Percentiles rank a stretch among this genome's conserved stretches.
Conservation (phyloP, 2,329 filamentous ascomycete genomes). For the Sclerotinia minor region DNA sequence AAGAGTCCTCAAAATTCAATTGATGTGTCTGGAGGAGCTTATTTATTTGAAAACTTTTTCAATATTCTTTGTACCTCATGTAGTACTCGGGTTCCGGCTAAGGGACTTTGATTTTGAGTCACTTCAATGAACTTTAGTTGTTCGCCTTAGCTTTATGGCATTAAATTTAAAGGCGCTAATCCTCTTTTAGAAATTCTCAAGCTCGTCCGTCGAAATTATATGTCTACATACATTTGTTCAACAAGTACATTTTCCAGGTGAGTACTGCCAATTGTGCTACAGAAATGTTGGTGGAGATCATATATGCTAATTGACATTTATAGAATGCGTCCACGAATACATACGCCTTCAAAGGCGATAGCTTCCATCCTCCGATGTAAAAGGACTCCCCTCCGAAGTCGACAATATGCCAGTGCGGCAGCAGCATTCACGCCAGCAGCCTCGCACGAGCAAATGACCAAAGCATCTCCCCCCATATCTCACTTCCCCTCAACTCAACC, state of each 20-base stretch:
- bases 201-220: conserved; percentile 20
- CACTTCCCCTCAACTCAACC: conserved; percentile 69
- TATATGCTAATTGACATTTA: conserved; percentile 5
- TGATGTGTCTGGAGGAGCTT: neutral
- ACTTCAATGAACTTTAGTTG: neutral
- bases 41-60: neutral
- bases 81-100: conserved; percentile 3
- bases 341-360: conserved; percentile 39
- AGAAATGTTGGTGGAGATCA: neutral
- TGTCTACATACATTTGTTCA: neutral
- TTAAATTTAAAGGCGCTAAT: conserved; percentile 24
- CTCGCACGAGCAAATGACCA: conserved; percentile 51
- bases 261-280: conserved; percentile 22
- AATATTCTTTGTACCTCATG: conserved; percentile 2
- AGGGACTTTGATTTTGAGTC: conserved; percentile 14
- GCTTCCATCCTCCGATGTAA: conserved; percentile 41
- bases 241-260: conserved; percentile 26
- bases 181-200: conserved; percentile 34
- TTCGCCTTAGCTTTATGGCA: conserved; percentile 13
- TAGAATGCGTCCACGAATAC: conserved; percentile 54
- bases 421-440: conserved; percentile 51
- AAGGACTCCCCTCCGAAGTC: conserved; percentile 42
- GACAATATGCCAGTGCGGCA: conserved; percentile 52
- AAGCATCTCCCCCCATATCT: conserved; percentile 41
- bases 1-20: conserved; percentile 8